These are phyloP conservation scores for Syzygium aqueum DNA, from an alignment of 345 rosid genomes.

Conservation along the genomic window DNA sequence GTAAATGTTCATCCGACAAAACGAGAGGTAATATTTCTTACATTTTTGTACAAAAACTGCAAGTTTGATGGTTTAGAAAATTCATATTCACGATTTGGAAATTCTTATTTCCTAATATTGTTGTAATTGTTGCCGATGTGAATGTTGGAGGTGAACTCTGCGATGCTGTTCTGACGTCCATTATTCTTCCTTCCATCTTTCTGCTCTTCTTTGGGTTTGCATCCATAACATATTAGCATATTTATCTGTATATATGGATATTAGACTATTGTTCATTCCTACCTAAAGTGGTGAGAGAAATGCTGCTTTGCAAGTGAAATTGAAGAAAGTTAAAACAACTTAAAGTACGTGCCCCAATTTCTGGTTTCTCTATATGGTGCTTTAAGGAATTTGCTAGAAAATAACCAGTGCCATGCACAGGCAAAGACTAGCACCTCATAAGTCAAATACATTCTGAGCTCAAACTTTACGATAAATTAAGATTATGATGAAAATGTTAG, in stretches of 20 bases:
- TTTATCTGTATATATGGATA: neutral
- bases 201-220: neutral
- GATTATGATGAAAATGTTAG: neutral
- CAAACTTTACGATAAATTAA: neutral
- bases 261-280: neutral
- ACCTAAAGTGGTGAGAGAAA: neutral
- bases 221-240: neutral
- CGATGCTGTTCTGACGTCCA: neutral
- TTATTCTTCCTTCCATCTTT: neutral
- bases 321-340: neutral
- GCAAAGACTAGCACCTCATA: neutral
- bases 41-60: neutral
- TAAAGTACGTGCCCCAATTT: neutral
- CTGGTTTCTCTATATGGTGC: neutral
- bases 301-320: neutral
- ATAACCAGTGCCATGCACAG: neutral
- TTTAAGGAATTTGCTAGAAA: neutral
- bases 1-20: slow-evolving; percentile 96
- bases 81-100: neutral
- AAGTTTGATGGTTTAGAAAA: neutral
- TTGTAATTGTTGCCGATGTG: neutral
- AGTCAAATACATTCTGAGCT: neutral
- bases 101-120: neutral
- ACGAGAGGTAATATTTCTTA: slow-evolving; percentile 51
- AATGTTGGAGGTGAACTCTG: neutral